Conservation (phyloP, 306 rosid genomes). For the Dryas octopetala region DNA sequence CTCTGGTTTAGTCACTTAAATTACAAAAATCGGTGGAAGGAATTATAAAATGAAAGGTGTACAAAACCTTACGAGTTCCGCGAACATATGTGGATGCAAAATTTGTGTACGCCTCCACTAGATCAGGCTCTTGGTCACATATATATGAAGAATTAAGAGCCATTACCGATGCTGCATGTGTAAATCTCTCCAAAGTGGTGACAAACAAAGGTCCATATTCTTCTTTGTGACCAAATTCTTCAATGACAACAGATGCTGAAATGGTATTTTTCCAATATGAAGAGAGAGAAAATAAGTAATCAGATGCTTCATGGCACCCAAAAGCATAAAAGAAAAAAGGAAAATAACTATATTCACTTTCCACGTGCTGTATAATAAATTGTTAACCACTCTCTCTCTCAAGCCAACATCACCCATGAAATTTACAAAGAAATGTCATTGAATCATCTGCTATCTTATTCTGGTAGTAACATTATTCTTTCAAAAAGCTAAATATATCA, state of each 20-base stretch:
- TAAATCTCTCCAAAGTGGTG: conserved; percentile 83
- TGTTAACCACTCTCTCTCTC: background rate
- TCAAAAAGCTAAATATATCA: background rate
- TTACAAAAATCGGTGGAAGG: background rate
- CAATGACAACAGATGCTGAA: conserved; percentile 90
- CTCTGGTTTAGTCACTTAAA: background rate
- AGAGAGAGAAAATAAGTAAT: conserved; percentile 12
- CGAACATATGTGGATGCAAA: conserved; percentile 81
- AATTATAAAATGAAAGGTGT: conserved; percentile 5
- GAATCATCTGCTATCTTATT: background rate
- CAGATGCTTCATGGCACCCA: background rate
- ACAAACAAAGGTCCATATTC: conserved; percentile 80
- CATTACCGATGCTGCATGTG: conserved; percentile 76
- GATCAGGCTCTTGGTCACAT: conserved; percentile 99
- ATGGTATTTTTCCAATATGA: conserved; percentile 20
- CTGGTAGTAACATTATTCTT: background rate
- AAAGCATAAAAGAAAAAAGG: background rate
- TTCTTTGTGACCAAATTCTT: conserved; percentile 86
- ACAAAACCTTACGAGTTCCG: conserved; percentile 68
- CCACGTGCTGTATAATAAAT: background rate
- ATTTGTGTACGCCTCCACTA: conserved; percentile 93
- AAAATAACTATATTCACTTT: background rate
- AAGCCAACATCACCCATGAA: background rate
- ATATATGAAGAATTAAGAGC: conserved; percentile 92
- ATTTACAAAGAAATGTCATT: background rate